These are phyloP conservation scores for Teunomyces tritomae DNA, from an alignment of 805 yeast species.

Conservation along the genomic window DNA sequence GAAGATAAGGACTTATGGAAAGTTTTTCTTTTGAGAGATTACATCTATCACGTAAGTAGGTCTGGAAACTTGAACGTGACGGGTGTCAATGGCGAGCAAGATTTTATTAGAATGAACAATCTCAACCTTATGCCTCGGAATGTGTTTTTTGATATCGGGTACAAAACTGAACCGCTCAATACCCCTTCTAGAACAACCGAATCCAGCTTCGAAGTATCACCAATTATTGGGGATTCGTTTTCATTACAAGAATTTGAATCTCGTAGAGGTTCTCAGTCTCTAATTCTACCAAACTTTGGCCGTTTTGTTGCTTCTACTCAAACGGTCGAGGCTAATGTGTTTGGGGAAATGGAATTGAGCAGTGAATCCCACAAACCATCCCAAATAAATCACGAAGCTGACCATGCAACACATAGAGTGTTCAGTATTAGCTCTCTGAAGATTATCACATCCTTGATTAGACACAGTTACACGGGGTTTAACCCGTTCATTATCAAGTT, in stretches of 20 bases:
- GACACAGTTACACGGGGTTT: constrained; percentile 64
- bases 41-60: constrained; percentile 58
- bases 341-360: constrained; percentile 43
- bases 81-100: background rate
- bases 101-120: constrained; percentile 8
- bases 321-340: constrained; percentile 40
- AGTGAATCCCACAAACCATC: constrained; percentile 21
- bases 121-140: constrained; percentile 29
- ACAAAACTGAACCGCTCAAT: constrained; percentile 32
- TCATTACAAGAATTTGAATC: constrained; percentile 11
- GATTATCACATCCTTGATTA: constrained; percentile 33
- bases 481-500: constrained; percentile 62
- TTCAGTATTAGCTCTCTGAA: constrained; percentile 31
- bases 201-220: constrained; percentile 15
- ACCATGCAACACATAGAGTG: constrained; percentile 14
- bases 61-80: constrained; percentile 3
- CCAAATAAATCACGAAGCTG: constrained; percentile 12
- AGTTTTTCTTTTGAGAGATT: constrained; percentile 64
- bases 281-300: constrained; percentile 29
- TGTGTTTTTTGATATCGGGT: constrained; percentile 37
- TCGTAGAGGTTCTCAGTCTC: constrained; percentile 19
- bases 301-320: constrained; percentile 37
- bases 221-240: constrained; percentile 9
- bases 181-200: constrained; percentile 17
- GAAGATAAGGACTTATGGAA: constrained; percentile 80